Percentiles rank a stretch among this genome's conserved stretches.
phyloP scores from a whole-genome alignment of 179 eudicot species.

The Camellia oleifera region DNA sequence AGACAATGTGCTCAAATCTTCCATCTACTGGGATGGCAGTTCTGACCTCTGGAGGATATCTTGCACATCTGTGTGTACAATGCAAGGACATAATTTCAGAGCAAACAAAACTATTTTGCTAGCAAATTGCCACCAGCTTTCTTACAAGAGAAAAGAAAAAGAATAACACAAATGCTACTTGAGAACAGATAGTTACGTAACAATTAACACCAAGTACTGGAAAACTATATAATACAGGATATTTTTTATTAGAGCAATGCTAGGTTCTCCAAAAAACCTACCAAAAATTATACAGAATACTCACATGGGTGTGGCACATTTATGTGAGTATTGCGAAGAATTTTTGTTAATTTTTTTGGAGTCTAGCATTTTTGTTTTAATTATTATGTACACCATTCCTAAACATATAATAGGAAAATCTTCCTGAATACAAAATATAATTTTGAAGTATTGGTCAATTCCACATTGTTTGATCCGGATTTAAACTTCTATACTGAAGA shows the following conservation, averaged over 20 bases:
- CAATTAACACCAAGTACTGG: background rate
- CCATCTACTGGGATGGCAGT: slow-evolving; percentile 96
- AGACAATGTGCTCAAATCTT: slow-evolving; percentile 88
- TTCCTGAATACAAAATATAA: background rate
- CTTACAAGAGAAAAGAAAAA: slow-evolving; percentile 11
- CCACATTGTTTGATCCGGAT: background rate
- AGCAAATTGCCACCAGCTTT: background rate
- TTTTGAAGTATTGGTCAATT: background rate
- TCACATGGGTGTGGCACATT: no score
- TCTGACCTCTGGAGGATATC: slow-evolving; percentile 89
- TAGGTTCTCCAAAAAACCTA: no score
- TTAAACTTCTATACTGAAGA: background rate
- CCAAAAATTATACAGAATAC: no score
- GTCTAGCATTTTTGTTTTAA: no score
- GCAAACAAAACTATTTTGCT: background rate
- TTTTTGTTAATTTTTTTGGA: no score
- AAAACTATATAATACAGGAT: background rate
- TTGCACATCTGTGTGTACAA: slow-evolving; percentile 58
- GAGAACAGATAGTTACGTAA: background rate
- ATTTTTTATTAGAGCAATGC: background rate
- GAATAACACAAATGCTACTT: background rate
- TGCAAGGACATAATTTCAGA: slow-evolving; percentile 9
- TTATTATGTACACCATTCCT: background rate
- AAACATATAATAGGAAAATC: background rate
- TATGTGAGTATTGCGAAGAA: no score